Percentiles rank a stretch among this genome's conserved stretches.
Evolutionary conservation across 1,284 basidiomycete genomes (phyloP).

Genomic region (Puccinia triticina): DNA sequence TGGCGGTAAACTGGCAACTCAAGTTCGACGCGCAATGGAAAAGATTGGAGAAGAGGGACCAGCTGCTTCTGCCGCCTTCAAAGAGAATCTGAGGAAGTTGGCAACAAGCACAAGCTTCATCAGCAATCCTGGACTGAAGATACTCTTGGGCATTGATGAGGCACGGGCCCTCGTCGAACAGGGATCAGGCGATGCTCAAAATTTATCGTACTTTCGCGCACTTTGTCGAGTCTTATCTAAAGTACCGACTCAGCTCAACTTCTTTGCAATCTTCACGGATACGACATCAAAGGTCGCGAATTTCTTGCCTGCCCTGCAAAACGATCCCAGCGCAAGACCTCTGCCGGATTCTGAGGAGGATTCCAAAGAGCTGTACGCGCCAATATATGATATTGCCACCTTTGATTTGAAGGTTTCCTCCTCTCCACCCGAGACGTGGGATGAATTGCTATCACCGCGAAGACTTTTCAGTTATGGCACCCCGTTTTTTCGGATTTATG

Average conservation of each 20-base stretch:
- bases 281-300: not conserved
- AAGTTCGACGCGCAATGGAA: not conserved
- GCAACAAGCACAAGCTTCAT: not conserved
- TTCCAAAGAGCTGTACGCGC: not conserved
- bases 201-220: not conserved
- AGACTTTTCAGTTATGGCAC: not conserved
- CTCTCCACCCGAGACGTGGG: not conserved
- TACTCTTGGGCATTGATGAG: not conserved
- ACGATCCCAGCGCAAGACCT: not conserved
- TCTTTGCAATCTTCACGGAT: not conserved
- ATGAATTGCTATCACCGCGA: not conserved
- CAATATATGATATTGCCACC: not conserved
- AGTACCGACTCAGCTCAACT: not conserved
- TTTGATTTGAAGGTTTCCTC: not conserved
- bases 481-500: slow-evolving; percentile 5
- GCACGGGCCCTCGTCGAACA: not conserved
- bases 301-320: not conserved
- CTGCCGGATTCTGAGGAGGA: not conserved
- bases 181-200: not conserved
- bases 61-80: not conserved
- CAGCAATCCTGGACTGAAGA: not conserved
- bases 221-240: not conserved
- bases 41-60: not conserved
- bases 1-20: not conserved
- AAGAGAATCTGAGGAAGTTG: not conserved